Base-by-base conservation (phyloP, 2,329 filamentous ascomycete genomes). In the Neonectria neomacrospora region DNA sequence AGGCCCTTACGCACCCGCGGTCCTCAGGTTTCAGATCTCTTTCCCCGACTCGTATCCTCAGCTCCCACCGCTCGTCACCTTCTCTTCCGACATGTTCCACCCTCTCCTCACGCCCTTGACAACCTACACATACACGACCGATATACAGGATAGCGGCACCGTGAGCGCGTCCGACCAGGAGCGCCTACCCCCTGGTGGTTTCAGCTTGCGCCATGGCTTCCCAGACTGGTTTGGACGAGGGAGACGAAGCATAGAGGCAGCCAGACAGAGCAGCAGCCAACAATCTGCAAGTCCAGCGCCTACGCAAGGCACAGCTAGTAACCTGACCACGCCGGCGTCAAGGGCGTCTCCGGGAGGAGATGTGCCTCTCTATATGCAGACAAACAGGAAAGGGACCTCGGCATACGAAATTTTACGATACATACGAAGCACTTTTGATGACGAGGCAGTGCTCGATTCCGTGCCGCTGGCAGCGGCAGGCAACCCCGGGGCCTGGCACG, bases 1-100 rank as follows among this genome's bases (percentile, higher is more conserved):
- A 97, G 95, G 95, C 47, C 95, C 96, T 18, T 99, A 97, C 80
- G 86, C 92, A 20, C 90, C 92, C 63, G 92, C 94, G 50, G 87
- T 97, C 71, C 86, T 98, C 66, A 91, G 94, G 73, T 97, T 98
- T 79, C 90, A 96, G 70, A 91, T 98, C 68, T 90, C 90, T 23
- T 98, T 98, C 73, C 92, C 94, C 37, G 84, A 91, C 64, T 85
- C 86, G 41, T 97, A 96, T 76, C 95, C 95, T 12, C 81, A 85
- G 54, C 81, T 92, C 20, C 92, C 95, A 54, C 96, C 96, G 10
- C 83, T 94, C 18, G 88, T 99, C 68, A 95, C 91, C 58, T 97
- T 99, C 78, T 87, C 89, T 48, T 96, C 93, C 70, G 95, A 98
- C 76, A 91, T 98, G 70, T 99, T 98, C 78, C 95, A 99, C 77